phyloP scores from a whole-genome alignment of 2,329 filamentous ascomycete species.

The Calonectria pseudoreteaudii region DNA sequence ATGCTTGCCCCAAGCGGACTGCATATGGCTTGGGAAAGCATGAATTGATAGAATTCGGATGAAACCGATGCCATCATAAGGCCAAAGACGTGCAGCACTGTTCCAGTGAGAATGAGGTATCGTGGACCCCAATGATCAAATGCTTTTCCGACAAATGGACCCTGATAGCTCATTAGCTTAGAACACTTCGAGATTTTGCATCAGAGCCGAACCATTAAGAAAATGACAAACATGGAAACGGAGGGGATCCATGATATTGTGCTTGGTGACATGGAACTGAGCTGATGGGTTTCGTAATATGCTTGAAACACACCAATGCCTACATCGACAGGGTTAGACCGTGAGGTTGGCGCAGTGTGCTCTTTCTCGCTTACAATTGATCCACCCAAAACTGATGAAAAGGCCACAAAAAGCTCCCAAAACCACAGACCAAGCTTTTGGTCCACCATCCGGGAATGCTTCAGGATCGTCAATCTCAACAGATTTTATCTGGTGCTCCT shows the following conservation, averaged over 20 bases:
- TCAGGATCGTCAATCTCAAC: not conserved
- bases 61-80: slow-evolving; percentile 69
- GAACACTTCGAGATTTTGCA: not conserved
- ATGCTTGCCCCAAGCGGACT: slow-evolving; percentile 44
- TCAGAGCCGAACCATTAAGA: not conserved
- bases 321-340: not conserved
- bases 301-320: slow-evolving; percentile 10
- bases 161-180: slow-evolving; percentile 37
- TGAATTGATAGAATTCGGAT: slow-evolving; percentile 49
- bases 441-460: slow-evolving; percentile 10
- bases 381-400: slow-evolving; percentile 10
- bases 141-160: slow-evolving; percentile 68
- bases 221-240: slow-evolving; percentile 8
- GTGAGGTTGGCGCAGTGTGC: not conserved
- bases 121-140: slow-evolving; percentile 72
- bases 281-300: slow-evolving; percentile 11
- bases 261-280: not conserved
- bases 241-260: slow-evolving; percentile 13
- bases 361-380: not conserved
- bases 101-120: slow-evolving; percentile 61
- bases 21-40: slow-evolving; percentile 48
- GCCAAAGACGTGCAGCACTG: slow-evolving; percentile 65
- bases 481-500: not conserved
- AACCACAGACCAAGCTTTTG: slow-evolving; percentile 7
- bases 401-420: not conserved